phyloP scores from a whole-genome alignment of 805 yeast genomes.

The Jamesozyma spencerorum region DNA sequence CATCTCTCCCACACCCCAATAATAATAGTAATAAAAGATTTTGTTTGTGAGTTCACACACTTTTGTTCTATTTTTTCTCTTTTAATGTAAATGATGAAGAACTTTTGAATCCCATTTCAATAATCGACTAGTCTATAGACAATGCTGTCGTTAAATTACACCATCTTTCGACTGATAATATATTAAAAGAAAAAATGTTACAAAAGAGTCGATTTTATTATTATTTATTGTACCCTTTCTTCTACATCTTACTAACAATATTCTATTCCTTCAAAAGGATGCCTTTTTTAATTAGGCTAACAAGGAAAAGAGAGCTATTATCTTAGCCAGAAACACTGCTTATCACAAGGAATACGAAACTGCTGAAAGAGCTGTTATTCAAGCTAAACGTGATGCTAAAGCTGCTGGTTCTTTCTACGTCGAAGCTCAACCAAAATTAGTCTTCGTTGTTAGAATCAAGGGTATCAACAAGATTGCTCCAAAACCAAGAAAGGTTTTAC shows the following conservation, averaged over 20 bases:
- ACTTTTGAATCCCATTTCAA: slow-evolving; percentile 35
- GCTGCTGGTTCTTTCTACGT: slow-evolving; percentile 91
- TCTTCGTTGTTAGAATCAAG: slow-evolving; percentile 96
- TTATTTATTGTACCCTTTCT: too few relatives aligned
- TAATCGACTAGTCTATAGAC: slow-evolving; percentile 57
- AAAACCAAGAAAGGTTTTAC: slow-evolving; percentile 98
- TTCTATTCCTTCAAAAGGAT: too few relatives aligned
- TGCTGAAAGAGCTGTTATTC: slow-evolving; percentile 79
- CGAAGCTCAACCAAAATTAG: slow-evolving; percentile 89
- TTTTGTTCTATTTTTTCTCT: too few relatives aligned
- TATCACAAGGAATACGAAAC: slow-evolving; percentile 91
- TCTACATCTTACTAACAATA: background rate
- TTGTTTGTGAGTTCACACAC: too few relatives aligned
- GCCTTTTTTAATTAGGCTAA: slow-evolving; percentile 34
- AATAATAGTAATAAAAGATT: too few relatives aligned
- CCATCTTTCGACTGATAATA: slow-evolving; percentile 67
- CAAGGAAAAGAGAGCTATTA: slow-evolving; percentile 54
- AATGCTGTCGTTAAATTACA: slow-evolving; percentile 58
- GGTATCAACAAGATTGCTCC: slow-evolving; percentile 98
- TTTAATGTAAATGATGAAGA: slow-evolving; percentile 37
- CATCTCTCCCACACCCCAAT: background rate
- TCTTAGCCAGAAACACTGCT: slow-evolving; percentile 92
- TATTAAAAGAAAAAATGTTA: slow-evolving; percentile 1
- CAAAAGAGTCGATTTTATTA: background rate
- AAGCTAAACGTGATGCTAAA: slow-evolving; percentile 89